Evolutionary conservation across 2,329 filamentous ascomycete genomes (phyloP).

Genomic region (Alternaria dauci): DNA sequence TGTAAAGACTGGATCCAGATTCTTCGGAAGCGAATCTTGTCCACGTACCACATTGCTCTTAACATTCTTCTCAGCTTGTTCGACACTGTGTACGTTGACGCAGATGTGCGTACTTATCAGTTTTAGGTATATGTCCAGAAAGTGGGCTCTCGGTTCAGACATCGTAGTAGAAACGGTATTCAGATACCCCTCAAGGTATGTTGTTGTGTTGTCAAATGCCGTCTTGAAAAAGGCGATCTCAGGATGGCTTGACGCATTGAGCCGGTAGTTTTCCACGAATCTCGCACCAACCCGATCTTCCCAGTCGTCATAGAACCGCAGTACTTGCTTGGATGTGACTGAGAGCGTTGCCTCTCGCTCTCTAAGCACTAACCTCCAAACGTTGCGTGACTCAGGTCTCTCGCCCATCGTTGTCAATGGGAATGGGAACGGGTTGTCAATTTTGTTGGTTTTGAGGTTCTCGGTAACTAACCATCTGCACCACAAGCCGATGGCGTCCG

Average conservation of each 20-base stretch:
- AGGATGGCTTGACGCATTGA: accelerated
- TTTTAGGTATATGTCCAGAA: too few species aligned
- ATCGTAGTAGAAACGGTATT: too few species aligned
- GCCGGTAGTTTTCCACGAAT: background rate
- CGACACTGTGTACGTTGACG: background rate
- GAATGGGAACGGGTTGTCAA: background rate
- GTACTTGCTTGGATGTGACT: background rate
- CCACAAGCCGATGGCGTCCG: background rate
- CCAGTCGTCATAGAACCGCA: background rate
- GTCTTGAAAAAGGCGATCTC: background rate
- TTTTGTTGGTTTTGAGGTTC: accelerated
- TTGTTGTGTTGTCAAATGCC: background rate
- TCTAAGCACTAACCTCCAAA: background rate
- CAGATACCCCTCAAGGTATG: background rate
- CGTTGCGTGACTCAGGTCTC: background rate
- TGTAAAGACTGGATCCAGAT: background rate
- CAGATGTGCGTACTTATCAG: background rate
- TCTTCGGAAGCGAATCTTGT: background rate
- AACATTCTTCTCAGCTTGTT: background rate
- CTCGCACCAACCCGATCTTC: accelerated
- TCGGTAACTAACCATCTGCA: too few species aligned
- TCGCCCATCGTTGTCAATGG: background rate
- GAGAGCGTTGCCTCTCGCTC: background rate
- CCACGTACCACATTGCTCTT: background rate
- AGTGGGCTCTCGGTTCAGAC: too few species aligned